Evolutionary conservation across 805 yeast species (phyloP), one percentile per base, ranked within the genome.

Genomic region (Yarrowia sp.): DNA sequence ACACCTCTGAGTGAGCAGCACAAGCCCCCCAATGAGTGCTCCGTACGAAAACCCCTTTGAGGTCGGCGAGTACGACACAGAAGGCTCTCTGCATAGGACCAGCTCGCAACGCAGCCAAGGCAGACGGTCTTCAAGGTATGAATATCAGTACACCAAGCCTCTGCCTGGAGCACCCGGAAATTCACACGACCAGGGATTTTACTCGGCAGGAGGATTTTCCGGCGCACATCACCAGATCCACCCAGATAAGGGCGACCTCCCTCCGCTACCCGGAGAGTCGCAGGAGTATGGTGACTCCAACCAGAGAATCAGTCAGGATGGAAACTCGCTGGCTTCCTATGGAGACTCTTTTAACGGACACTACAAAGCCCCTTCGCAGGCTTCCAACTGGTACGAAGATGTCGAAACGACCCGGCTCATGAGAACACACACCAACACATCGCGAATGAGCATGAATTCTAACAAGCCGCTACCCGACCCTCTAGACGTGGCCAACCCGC

Each of bases 111-210:
- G 51, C n/a, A 41, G 51, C 41, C 51, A 43, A 32, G 45, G 50
- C 41, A 58, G 64, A 35, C 50, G 64, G n/a, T 58, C 64, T 18
- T 58, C 64, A 10, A 47, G 42, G 35, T 58, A 58, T 35, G 64
- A 58, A 35, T 58, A 44, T 28, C 50, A 43, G 42, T 44, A 33
- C 51, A 58, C 64, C 64, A 58, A 58, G 13, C 64, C 64, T 11
- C 43, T 58, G 8, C 64, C 64, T 17, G 61, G 47, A 28, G 42
- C 64, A 6, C 64, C 64, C 13, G 51, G 43, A 6, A 11, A 32
- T 8, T 44, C 50, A 4, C 42, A 42, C 4, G 64, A 42, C 1
- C 42, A 42, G 18, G 64, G 64, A 5, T 58, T 58, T 4, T 58
- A 58, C 28, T 36, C 64, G 35, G 51, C 64, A 6, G 51, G 64